These are phyloP conservation scores for Porphyridium purpureum DNA, from an alignment of 23 red algal species.

Conservation along the genomic window DNA sequence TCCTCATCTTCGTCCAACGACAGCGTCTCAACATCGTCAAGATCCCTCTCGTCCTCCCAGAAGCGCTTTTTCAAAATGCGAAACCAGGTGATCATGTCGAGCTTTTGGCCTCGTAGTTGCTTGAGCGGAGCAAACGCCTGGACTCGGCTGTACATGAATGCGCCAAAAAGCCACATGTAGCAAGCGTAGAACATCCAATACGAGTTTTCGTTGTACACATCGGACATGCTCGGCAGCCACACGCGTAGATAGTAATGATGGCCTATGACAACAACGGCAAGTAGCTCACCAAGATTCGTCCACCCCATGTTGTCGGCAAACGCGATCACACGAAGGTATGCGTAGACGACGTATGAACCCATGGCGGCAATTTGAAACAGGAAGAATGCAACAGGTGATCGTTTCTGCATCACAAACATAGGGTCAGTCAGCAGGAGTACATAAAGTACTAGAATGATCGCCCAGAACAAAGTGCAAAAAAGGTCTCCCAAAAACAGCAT, in stretches of 20 bases:
- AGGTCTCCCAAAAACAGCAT: constrained; percentile 43
- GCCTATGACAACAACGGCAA: constrained; percentile 34
- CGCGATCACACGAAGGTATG: constrained; percentile 34
- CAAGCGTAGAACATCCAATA: constrained; percentile 56
- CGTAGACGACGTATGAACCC: constrained; percentile 35
- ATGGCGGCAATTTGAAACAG: constrained; percentile 46
- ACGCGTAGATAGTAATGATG: constrained; percentile 61
- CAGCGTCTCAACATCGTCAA: not conserved
- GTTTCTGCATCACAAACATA: constrained; percentile 28
- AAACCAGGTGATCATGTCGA: constrained; percentile 24
- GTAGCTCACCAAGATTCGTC: constrained; percentile 31
- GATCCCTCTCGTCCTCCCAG: not conserved
- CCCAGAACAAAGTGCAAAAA: constrained; percentile 50
- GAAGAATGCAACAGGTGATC: constrained; percentile 32
- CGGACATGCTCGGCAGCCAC: constrained; percentile 35
- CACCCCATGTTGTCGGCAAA: constrained; percentile 44
- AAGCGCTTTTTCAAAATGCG: constrained; percentile 16
- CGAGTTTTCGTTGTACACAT: constrained; percentile 27
- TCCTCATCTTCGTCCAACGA: too few relatives aligned
- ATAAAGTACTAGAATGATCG: constrained; percentile 30
- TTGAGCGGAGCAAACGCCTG: constrained; percentile 53
- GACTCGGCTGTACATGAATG: constrained; percentile 54
- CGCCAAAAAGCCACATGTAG: constrained; percentile 40
- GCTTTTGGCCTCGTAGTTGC: constrained; percentile 33
- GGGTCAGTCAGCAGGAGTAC: constrained; percentile 39